Percentiles rank a stretch among this genome's conserved stretches.
These are phyloP conservation scores for Mycena floridula DNA, from an alignment of 768 basidiomycete species.

Conservation along the genomic window DNA sequence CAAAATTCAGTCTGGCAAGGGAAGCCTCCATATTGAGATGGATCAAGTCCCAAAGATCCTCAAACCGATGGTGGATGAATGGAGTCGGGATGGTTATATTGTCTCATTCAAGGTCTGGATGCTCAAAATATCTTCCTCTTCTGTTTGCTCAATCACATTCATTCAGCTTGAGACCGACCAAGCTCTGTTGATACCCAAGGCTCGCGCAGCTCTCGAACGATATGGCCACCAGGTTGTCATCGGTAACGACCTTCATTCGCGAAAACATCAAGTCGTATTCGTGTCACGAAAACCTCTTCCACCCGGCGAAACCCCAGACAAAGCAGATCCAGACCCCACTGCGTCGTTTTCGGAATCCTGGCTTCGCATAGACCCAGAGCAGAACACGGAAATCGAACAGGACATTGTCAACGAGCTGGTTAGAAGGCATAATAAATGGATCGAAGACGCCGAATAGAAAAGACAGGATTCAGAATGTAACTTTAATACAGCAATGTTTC, in stretches of 20 bases:
- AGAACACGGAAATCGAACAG: slow-evolving; percentile 84
- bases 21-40: slow-evolving; percentile 93
- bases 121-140: not conserved
- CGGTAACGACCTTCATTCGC: slow-evolving; percentile 87
- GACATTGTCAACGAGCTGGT: slow-evolving; percentile 79
- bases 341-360: slow-evolving; percentile 47
- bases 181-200: slow-evolving; percentile 82
- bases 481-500: not conserved
- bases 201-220: slow-evolving; percentile 77
- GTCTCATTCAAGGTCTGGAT: slow-evolving; percentile 89
- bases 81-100: slow-evolving; percentile 85
- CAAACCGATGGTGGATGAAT: slow-evolving; percentile 89
- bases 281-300: slow-evolving; percentile 49
- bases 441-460: too few relatives aligned
- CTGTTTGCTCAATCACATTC: not conserved
- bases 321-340: not conserved
- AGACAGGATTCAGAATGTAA: too few relatives aligned
- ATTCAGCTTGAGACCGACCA: slow-evolving; percentile 88
- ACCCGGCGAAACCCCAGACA: slow-evolving; percentile 9
- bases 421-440: slow-evolving; percentile 69
- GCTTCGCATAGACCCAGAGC: slow-evolving; percentile 50
- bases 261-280: slow-evolving; percentile 91
- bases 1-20: slow-evolving; percentile 97
- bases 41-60: slow-evolving; percentile 98
- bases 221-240: slow-evolving; percentile 98